phyloP scores from a whole-genome alignment of 2,329 filamentous ascomycete species.

The Coniochaeta hoffmannii region DNA sequence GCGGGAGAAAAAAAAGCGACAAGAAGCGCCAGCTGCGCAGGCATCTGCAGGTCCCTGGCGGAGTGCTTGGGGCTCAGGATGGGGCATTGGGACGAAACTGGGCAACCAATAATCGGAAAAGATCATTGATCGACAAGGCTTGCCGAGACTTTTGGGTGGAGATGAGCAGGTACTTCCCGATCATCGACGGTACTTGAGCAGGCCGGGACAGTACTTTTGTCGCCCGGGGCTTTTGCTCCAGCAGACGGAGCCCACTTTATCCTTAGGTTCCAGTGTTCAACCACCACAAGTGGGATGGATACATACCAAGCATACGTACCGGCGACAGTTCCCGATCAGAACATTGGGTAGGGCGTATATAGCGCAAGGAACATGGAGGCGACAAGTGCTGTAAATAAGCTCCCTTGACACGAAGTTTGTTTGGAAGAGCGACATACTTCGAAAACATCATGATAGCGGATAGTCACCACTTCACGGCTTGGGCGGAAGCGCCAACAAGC shows the following conservation, averaged over 20 bases:
- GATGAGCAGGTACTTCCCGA: background rate
- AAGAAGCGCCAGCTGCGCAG: background rate
- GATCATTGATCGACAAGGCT: background rate
- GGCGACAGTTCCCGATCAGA: too few relatives aligned
- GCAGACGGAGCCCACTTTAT: background rate
- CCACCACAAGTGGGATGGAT: too few relatives aligned
- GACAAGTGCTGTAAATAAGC: too few relatives aligned
- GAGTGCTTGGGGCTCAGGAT: background rate
- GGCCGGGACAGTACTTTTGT: background rate
- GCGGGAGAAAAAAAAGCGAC: background rate
- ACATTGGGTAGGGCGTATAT: too few relatives aligned
- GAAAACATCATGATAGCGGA: background rate
- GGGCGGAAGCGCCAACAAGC: background rate
- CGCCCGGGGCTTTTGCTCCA: background rate
- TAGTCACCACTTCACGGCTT: background rate
- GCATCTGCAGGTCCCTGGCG: background rate
- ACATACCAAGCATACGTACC: too few relatives aligned
- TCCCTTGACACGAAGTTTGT: too few relatives aligned
- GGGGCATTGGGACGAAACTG: background rate
- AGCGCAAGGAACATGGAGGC: too few relatives aligned
- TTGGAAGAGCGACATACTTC: too few relatives aligned
- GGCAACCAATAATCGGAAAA: constrained; percentile 3
- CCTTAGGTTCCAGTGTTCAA: too few relatives aligned
- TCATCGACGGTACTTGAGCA: background rate
- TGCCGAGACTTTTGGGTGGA: background rate